Evolutionary conservation across 1,284 basidiomycete genomes (phyloP).

Genomic region (Taiwanofungus camphoratus): DNA sequence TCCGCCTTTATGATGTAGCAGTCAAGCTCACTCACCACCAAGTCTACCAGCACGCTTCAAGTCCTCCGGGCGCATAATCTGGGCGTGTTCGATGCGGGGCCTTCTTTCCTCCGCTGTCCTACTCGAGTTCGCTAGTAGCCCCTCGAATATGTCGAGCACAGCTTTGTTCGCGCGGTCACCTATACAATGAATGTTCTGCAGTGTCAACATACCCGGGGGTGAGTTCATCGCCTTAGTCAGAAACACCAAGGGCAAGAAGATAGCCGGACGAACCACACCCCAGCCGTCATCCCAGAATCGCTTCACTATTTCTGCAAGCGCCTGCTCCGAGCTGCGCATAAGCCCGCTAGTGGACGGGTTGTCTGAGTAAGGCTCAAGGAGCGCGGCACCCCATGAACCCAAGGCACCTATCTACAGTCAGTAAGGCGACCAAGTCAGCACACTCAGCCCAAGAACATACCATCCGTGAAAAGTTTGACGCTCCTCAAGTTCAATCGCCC

Average conservation of each 20-base stretch:
- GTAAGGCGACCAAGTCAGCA: conserved; percentile 1
- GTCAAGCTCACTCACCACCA: conserved; percentile 47
- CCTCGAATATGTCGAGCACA: conserved; percentile 77
- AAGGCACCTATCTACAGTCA: conserved; percentile 57
- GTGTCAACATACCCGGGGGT: conserved; percentile 1
- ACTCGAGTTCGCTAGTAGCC: conserved; percentile 29
- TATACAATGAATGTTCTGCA: conserved; percentile 86
- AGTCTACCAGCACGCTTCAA: conserved; percentile 63
- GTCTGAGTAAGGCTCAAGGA: conserved; percentile 83
- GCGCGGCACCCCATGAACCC: conserved; percentile 87
- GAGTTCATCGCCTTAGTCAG: too few species aligned
- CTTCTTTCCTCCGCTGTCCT: conserved; percentile 41
- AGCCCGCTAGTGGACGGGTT: conserved; percentile 66
- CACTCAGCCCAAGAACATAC: conserved; percentile 28
- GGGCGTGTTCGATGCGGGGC: conserved; percentile 86
- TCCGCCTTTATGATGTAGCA: neutral
- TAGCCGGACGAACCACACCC: conserved; percentile 61
- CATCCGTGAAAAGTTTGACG: conserved; percentile 82
- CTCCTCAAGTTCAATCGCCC: conserved; percentile 65
- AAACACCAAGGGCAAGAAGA: conserved; percentile 1
- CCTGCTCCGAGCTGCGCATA: conserved; percentile 52
- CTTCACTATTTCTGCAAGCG: conserved; percentile 50
- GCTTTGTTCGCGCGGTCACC: conserved; percentile 86
- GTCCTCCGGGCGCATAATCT: conserved; percentile 74
- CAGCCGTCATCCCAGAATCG: conserved; percentile 64